phyloP scores from a whole-genome alignment of 2,329 filamentous ascomycete genomes.

The Beauveria brongniartii region DNA sequence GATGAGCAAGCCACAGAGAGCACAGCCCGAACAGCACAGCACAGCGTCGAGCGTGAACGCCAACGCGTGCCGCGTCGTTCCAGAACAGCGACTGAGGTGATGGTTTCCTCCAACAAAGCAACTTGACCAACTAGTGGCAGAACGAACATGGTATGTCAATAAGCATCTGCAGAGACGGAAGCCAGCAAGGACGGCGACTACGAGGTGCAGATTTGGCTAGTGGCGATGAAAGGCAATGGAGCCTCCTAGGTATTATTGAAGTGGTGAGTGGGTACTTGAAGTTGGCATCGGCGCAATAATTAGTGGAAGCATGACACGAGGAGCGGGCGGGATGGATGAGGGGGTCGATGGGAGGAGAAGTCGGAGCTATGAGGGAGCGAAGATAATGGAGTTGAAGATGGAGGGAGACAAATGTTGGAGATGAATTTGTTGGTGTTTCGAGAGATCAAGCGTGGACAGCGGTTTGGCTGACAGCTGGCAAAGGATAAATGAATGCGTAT shows the following conservation, averaged over 20 bases:
- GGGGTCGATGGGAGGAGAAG: background rate
- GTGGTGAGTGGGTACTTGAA: background rate
- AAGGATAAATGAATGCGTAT: no score
- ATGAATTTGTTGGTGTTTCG: background rate
- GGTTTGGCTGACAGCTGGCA: background rate
- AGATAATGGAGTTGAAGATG: background rate
- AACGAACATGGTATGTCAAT: slow-evolving; percentile 2
- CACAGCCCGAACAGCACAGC: no score
- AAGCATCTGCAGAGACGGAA: background rate
- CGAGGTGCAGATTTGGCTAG: background rate
- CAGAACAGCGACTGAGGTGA: no score
- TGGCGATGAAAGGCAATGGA: background rate
- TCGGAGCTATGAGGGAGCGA: background rate
- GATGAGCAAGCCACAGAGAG: background rate
- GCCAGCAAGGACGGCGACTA: background rate
- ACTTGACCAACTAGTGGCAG: background rate
- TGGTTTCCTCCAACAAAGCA: no score
- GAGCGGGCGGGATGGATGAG: background rate
- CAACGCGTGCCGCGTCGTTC: background rate
- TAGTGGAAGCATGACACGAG: slow-evolving; percentile 1
- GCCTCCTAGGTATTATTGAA: no score
- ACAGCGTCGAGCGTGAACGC: background rate
- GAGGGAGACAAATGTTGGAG: background rate
- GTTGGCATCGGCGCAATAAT: background rate
- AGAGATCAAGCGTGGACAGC: background rate